Base-by-base conservation (phyloP, 768 basidiomycete species). In the Naematelia aurantialba region DNA sequence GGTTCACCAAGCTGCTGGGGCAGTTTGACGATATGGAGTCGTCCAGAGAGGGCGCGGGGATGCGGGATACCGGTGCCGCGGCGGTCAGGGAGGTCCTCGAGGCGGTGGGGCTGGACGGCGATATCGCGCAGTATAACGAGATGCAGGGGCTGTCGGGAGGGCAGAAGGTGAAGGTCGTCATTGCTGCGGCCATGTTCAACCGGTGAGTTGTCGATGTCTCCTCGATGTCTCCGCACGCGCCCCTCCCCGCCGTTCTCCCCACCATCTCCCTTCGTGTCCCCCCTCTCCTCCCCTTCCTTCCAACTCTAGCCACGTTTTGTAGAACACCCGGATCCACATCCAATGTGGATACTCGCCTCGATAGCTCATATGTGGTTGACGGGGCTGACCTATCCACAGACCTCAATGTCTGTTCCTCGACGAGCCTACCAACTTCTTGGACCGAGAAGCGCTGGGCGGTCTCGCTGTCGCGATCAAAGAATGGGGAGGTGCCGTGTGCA, bases 121-220 rank as follows among this genome's bases (percentile, higher is more conserved):
- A 97, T 79, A 97, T 97, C 60, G 93, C 93, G 11, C 91, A 96
- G 78, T 97, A 98, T 79, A 94, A 96, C 72, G 93, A 98, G 79
- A 92, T 97, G 72, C 84, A 85, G 31, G 93, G 94, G 39, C 80
- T 97, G 46, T 93, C 90, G 17, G 94, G 94, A 78, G 93, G 92
- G 61, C 93, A 98, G 78, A 97, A 98, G 79, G 96, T 98, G 80
- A 96, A 98, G 81, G 79, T 81, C 58, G 79, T 79, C 66, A 78
- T 81, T 60, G 93, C 88, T 14, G 93, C 93, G 25, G 91, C 93
- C 74, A 82, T 96, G 56, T 97, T 93, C 91, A 91, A 91, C 78
- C 92, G 91, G 55, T 59, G 55, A 52, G 63, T 55, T 19, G 3
- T 47, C 25, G n/a, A n/a, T n/a, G n/a, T n/a, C n/a, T n/a, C n/a